phyloP scores from a whole-genome alignment of 495 filamentous ascomycete species.

The Neurospora sp. region DNA sequence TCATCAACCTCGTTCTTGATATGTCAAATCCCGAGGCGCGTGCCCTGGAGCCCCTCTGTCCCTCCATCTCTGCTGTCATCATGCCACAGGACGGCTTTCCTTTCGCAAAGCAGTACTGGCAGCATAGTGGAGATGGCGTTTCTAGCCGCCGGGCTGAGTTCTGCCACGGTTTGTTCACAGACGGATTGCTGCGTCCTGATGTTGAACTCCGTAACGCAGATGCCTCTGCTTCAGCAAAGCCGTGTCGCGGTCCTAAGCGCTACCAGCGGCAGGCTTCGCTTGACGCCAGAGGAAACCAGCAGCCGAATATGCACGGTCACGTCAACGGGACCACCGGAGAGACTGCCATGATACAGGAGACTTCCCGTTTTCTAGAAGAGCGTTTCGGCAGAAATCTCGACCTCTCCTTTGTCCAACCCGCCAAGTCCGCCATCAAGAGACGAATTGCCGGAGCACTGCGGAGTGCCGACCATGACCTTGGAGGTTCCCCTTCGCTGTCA shows the following conservation, averaged over 20 bases:
- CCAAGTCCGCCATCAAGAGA: slow-evolving; percentile 74
- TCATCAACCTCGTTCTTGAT: slow-evolving; percentile 56
- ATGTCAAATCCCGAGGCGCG: slow-evolving; percentile 41
- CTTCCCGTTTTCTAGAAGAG: slow-evolving; percentile 79
- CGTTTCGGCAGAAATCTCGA: slow-evolving; percentile 89
- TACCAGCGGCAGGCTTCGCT: slow-evolving; percentile 56
- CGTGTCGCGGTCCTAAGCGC: slow-evolving; percentile 55
- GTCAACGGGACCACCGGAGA: slow-evolving; percentile 1
- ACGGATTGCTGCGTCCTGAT: slow-evolving; percentile 55
- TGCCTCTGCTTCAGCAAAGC: slow-evolving; percentile 24
- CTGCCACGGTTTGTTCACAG: slow-evolving; percentile 62
- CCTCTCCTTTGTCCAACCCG: slow-evolving; percentile 61
- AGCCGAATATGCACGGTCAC: slow-evolving; percentile 3
- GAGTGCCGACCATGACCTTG: slow-evolving; percentile 52
- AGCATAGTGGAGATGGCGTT: slow-evolving; percentile 89
- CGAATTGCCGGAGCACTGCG: slow-evolving; percentile 84
- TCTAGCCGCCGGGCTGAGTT: slow-evolving; percentile 89
- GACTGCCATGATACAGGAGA: slow-evolving; percentile 44
- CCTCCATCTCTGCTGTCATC: slow-evolving; percentile 58
- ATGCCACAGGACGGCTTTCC: slow-evolving; percentile 54
- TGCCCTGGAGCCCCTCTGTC: slow-evolving; percentile 27
- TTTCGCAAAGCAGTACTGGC: slow-evolving; percentile 86
- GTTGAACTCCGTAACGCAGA: slow-evolving; percentile 13
- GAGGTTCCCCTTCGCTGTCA: slow-evolving; percentile 19
- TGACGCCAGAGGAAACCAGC: slow-evolving; percentile 19